Evolutionary conservation across 106 monocot species (phyloP), one percentile per base, ranked within the genome.

Genomic region (Triglochin maritima): DNA sequence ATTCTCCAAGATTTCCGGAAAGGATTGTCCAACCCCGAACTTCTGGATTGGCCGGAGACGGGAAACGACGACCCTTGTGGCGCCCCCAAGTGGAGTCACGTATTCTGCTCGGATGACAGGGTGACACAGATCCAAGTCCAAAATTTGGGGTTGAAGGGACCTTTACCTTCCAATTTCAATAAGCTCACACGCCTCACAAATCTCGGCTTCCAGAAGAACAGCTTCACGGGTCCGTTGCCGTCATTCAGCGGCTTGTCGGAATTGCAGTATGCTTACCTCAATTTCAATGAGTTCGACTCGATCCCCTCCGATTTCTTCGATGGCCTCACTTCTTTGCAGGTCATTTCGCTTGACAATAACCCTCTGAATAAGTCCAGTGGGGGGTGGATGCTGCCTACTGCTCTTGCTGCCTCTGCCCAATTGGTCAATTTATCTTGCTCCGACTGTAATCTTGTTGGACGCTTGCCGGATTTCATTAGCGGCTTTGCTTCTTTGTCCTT

Each of bases 261-360:
- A 6, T 70, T 92, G 65, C 60, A 83, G 62, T 79, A 63, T 51
- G 85, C 84, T 44, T 92, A 70, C 52, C 58, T 92, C 41, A 75
- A 57, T 12, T 61, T 51, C 71, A 92, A 92, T 64, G 56, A 63
- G 53, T 92, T 92, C 59, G 79, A 85, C 60, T 59, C 81, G 43
- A 85, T 92, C 51, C 92, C 92, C 6, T 62, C 65, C 1, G 92
- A 92, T 75, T 92, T 92, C 82, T 87, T 87, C 56, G 62, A 17
- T 2, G 87, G 81, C 6, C 85, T 92, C 42, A 67, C 71, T 14
- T 69, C 63, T 11, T 68, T 92, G 13, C 80, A 78, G 66, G 77
- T 74, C 4, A 14, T 92, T 10, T 81, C 92, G 9, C 69, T 92
- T 7, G 76, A 82, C 46, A 3, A 72, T 4, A 92, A 85, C 66